Percentiles rank a stretch among this genome's conserved stretches.
Conservation (phyloP, 371 early-diverging fungal genomes). For the Mortierella sp. region DNA sequence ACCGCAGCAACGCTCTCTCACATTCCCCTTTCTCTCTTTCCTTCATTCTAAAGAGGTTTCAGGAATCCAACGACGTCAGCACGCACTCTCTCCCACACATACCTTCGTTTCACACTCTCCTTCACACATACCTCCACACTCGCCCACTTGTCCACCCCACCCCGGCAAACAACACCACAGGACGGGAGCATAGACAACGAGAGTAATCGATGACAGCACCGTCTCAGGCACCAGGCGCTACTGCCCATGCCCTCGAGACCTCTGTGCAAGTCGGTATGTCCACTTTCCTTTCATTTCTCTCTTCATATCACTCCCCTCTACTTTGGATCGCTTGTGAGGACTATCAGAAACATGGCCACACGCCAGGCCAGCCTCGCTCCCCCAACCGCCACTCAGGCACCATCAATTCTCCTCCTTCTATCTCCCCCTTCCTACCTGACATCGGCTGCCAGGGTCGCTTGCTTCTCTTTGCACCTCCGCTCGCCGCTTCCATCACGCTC, state of each 20-base stretch:
- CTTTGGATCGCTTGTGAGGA: background rate
- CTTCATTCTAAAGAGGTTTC: background rate
- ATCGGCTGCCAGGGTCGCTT: background rate
- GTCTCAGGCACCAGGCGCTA: constrained; percentile 38
- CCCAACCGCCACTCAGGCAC: background rate
- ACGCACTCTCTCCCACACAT: no score
- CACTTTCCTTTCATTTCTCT: background rate
- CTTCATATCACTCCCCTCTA: background rate
- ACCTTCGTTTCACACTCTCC: no score
- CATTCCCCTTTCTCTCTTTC: background rate
- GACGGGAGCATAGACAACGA: background rate
- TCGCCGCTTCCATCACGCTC: background rate
- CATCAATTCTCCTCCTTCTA: background rate
- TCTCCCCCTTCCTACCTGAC: background rate
- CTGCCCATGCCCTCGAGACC: constrained; percentile 50
- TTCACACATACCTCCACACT: background rate
- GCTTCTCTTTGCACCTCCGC: background rate
- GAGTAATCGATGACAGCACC: constrained; percentile 41
- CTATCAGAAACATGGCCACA: constrained; percentile 9
- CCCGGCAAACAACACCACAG: background rate
- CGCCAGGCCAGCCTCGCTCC: background rate
- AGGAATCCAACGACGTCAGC: no score
- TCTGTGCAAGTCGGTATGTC: constrained; percentile 57
- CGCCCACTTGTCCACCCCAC: background rate
- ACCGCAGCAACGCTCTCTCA: background rate